These are phyloP conservation scores for Plasmopara muralis DNA, from an alignment of 352 stramenopile species.

Conservation along the genomic window DNA sequence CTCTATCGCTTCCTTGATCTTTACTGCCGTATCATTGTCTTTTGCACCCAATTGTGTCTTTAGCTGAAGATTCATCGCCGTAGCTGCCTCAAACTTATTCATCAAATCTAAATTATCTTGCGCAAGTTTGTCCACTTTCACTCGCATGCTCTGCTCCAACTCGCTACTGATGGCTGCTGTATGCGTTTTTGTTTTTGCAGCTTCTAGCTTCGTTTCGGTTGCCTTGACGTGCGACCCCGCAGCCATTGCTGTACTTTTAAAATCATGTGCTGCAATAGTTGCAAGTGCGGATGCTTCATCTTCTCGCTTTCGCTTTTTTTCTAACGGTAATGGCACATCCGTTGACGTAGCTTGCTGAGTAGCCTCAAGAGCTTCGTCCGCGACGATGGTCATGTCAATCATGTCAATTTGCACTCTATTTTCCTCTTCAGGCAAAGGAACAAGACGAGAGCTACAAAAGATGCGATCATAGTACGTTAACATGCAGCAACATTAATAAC, in stretches of 20 bases:
- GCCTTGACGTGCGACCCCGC: conserved; percentile 8
- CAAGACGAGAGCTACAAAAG: neutral
- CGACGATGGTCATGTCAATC: conserved; percentile 10
- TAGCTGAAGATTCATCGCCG: conserved; percentile 18
- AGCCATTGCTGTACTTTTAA: conserved; percentile 8
- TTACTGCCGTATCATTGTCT: conserved; percentile 12
- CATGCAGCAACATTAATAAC: neutral
- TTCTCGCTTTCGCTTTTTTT: conserved; percentile 27
- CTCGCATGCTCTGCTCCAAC: conserved; percentile 9
- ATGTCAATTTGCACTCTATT: neutral
- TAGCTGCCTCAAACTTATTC: conserved; percentile 14
- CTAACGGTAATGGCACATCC: conserved; percentile 13
- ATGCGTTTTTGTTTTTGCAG: conserved; percentile 9
- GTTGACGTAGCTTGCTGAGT: conserved; percentile 8
- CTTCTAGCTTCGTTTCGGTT: conserved; percentile 9
- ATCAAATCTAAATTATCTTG: conserved; percentile 28
- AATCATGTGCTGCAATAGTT: conserved; percentile 12
- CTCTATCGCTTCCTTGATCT: conserved; percentile 11
- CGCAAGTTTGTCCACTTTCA: conserved; percentile 14
- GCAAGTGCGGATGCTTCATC: conserved; percentile 11
- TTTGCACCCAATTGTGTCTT: conserved; percentile 22
- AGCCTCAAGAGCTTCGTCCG: conserved; percentile 20
- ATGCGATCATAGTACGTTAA: conserved; percentile 1
- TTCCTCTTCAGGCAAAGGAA: neutral
- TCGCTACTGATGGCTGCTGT: conserved; percentile 6